Conservation (phyloP, 2,329 filamentous ascomycete genomes). For the Talaromyces sp. region DNA sequence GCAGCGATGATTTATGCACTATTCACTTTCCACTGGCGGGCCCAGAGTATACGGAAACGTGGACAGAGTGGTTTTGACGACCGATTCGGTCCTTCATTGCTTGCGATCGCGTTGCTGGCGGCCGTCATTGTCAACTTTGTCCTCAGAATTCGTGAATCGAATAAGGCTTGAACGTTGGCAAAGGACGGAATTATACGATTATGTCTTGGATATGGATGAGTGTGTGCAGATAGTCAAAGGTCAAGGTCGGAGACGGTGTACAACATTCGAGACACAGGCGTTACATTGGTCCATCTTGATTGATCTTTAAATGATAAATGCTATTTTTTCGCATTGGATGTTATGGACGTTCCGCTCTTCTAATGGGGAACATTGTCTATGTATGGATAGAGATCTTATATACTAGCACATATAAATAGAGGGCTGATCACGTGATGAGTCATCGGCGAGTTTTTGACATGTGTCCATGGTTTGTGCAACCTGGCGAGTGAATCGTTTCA, state of each 20-base stretch:
- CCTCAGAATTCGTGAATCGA: constrained; percentile 52
- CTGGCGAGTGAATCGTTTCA: background rate
- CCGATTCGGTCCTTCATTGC: constrained; percentile 83
- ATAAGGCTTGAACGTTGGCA: background rate
- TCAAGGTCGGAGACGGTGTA: constrained; percentile 1
- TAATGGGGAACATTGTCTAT: background rate
- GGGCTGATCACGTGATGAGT: background rate
- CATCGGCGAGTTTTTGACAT: background rate
- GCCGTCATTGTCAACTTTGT: constrained; percentile 97
- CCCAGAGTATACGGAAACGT: constrained; percentile 82
- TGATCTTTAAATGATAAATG: background rate
- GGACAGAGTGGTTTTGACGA: constrained; percentile 97
- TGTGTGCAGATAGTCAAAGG: background rate
- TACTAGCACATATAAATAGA: background rate
- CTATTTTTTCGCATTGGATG: background rate
- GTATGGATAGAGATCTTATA: background rate
- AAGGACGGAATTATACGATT: background rate
- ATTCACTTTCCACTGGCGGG: constrained; percentile 94
- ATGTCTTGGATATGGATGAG: background rate
- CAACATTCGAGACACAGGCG: background rate
- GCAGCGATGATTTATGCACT: constrained; percentile 93
- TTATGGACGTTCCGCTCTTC: background rate
- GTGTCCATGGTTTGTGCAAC: background rate
- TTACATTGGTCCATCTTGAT: background rate
- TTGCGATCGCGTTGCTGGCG: constrained; percentile 78